Evolutionary conservation across 192 early-diverging fungal genomes (phyloP).

Genomic region (Coemansia sp.): DNA sequence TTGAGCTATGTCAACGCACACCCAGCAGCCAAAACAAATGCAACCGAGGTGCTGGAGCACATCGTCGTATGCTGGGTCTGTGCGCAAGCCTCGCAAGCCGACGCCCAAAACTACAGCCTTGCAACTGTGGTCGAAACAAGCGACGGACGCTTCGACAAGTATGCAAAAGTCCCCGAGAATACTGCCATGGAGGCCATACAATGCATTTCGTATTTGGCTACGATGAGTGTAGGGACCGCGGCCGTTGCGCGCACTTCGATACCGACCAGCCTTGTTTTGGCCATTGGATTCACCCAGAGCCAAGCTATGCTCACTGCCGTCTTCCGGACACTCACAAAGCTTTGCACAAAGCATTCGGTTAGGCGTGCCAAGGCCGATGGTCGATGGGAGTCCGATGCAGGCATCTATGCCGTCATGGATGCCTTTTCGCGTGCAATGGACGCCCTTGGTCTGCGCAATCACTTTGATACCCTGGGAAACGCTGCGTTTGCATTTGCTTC

Average conservation of each 20-base stretch:
- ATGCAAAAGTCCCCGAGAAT: slow-evolving; percentile 16
- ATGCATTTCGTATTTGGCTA: slow-evolving; percentile 33
- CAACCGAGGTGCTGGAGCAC: slow-evolving; percentile 29
- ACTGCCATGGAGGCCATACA: slow-evolving; percentile 26
- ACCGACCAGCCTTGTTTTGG: slow-evolving; percentile 30
- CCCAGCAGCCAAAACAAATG: slow-evolving; percentile 41
- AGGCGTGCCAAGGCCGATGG: slow-evolving; percentile 22
- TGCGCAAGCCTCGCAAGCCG: slow-evolving; percentile 31
- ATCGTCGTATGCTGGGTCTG: slow-evolving; percentile 49
- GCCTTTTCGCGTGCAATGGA: slow-evolving; percentile 32
- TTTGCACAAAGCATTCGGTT: slow-evolving; percentile 46
- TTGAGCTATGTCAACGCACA: slow-evolving; percentile 20
- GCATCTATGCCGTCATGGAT: slow-evolving; percentile 28
- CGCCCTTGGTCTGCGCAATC: slow-evolving; percentile 34
- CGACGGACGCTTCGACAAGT: slow-evolving; percentile 30
- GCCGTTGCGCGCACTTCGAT: slow-evolving; percentile 39
- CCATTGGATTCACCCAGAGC: slow-evolving; percentile 18
- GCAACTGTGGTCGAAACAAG: slow-evolving; percentile 8
- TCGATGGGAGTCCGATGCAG: slow-evolving; percentile 32
- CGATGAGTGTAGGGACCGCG: slow-evolving; percentile 27
- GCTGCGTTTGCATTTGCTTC: slow-evolving; percentile 20
- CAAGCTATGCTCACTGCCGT: slow-evolving; percentile 7
- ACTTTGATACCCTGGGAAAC: slow-evolving; percentile 45
- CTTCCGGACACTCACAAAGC: slow-evolving; percentile 32
- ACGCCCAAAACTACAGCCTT: slow-evolving; percentile 29